A percentile compares a stretch with the other conserved stretches of the same genome.
These are phyloP conservation scores for Ophiostoma montium DNA, from an alignment of 2,329 filamentous ascomycete species.

Conservation along the genomic window DNA sequence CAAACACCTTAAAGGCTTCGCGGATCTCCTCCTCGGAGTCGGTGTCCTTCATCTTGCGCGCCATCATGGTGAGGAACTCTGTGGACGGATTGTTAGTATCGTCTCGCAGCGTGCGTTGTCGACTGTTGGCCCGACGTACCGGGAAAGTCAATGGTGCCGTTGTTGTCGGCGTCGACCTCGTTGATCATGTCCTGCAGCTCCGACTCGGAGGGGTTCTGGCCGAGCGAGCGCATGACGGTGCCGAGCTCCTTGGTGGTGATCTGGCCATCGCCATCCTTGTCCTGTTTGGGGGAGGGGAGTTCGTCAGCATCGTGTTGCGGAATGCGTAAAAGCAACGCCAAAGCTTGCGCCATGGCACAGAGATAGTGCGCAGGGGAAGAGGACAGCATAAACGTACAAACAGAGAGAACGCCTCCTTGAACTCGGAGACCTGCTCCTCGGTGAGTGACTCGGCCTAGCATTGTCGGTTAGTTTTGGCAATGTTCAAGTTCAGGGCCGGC, in stretches of 20 bases:
- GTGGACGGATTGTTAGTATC: conserved; percentile 7
- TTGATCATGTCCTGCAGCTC: conserved; percentile 92
- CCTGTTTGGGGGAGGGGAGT: conserved; percentile 10
- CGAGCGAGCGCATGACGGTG: conserved; percentile 80
- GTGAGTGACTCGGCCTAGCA: conserved; percentile 87
- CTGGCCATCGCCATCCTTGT: conserved; percentile 37
- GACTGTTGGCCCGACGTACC: conserved; percentile 37
- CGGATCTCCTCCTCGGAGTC: conserved; percentile 85
- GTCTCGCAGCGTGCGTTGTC: no score
- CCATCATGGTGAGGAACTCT: conserved; percentile 93
- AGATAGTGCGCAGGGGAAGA: conserved; percentile 11
- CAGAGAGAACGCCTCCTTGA: conserved; percentile 99
- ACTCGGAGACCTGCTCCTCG: conserved; percentile 99
- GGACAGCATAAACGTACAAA: conserved; percentile 63
- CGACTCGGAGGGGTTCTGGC: conserved; percentile 80
- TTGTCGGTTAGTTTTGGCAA: not conserved
- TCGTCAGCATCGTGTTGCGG: no score
- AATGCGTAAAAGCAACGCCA: not conserved
- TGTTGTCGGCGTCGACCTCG: conserved; percentile 85
- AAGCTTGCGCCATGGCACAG: not conserved
- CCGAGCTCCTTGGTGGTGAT: conserved; percentile 86
- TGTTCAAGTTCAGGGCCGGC: not conserved
- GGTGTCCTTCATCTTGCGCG: conserved; percentile 87
- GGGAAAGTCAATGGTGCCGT: conserved; percentile 82
- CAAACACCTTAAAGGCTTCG: conserved; percentile 71